Evolutionary conservation across 169 alveolate species (phyloP).

Genomic region (Eimeria mitis): DNA sequence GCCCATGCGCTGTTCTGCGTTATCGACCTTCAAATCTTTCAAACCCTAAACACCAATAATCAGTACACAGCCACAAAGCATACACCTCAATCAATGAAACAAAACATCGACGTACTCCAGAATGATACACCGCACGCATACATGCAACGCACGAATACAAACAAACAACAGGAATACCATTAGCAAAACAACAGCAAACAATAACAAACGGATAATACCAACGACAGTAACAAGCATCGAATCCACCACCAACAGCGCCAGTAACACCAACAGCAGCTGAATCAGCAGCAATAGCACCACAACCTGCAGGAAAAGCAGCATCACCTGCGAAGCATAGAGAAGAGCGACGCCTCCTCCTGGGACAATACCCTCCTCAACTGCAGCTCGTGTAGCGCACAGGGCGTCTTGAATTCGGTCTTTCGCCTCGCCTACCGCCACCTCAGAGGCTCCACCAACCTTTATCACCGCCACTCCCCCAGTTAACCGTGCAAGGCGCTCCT

Average conservation of each 20-base stretch:
- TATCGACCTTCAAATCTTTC: slow-evolving; percentile 86
- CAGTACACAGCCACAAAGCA: background rate
- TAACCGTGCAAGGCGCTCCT: slow-evolving; percentile 99
- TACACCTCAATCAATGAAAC: too few relatives aligned
- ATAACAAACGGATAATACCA: background rate
- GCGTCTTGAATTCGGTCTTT: slow-evolving; percentile 99
- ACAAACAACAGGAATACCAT: background rate
- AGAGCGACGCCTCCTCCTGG: slow-evolving; percentile 98
- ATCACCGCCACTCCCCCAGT: slow-evolving; percentile 99
- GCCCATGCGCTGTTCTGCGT: slow-evolving; percentile 97
- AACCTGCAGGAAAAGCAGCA: background rate
- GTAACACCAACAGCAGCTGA: background rate
- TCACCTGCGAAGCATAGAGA: slow-evolving; percentile 81
- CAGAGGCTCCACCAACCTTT: slow-evolving; percentile 86
- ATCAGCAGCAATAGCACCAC: background rate
- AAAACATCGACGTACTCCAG: too few relatives aligned
- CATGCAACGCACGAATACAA: too few relatives aligned
- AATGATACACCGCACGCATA: too few relatives aligned
- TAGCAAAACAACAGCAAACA: background rate
- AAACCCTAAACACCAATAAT: slow-evolving; percentile 33
- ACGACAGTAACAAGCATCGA: background rate
- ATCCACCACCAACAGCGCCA: background rate
- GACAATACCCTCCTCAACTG: slow-evolving; percentile 99
- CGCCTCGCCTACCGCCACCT: slow-evolving; percentile 97
- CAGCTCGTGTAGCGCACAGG: slow-evolving; percentile 99